These are phyloP conservation scores for Tylopilus cervinicoccineus DNA, from an alignment of 768 basidiomycete species.

Conservation along the genomic window DNA sequence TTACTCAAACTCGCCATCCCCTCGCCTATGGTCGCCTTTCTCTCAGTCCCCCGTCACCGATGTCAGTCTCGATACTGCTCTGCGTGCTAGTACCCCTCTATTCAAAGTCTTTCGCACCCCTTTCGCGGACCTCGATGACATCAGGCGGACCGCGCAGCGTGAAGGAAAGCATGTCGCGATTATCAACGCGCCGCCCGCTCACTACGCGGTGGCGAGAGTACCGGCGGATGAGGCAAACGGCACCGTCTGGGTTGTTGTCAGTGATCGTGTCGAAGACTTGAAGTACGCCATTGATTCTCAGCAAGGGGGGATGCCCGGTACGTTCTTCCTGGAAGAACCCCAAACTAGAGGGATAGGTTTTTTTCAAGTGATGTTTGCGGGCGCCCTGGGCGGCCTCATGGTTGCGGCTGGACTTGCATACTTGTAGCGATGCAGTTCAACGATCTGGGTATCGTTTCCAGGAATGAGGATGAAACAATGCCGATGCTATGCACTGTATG, in stretches of 20 bases:
- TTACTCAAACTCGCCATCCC: conserved; percentile 19
- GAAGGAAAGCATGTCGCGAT: conserved; percentile 32
- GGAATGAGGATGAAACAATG: background rate
- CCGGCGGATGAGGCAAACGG: conserved; percentile 14
- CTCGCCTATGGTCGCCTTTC: conserved; percentile 25
- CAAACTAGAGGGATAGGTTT: conserved; percentile 21
- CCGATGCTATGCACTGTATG: conserved; percentile 11
- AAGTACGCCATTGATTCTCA: conserved; percentile 31
- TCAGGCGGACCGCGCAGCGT: conserved; percentile 25
- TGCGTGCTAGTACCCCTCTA: conserved; percentile 30
- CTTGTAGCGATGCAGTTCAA: conserved; percentile 28
- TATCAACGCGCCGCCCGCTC: conserved; percentile 24
- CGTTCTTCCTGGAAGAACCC: conserved; percentile 20
- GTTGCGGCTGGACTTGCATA: conserved; percentile 29
- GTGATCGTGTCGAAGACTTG: conserved; percentile 31
- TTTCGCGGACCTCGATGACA: conserved; percentile 21
- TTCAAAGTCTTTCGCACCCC: conserved; percentile 34
- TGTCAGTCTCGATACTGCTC: conserved; percentile 21
- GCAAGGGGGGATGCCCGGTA: conserved; percentile 30
- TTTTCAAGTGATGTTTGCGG: conserved; percentile 33
- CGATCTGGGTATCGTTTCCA: background rate
- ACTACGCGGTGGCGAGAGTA: conserved; percentile 18
- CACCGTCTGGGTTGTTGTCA: conserved; percentile 32
- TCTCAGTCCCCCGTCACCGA: conserved; percentile 25
- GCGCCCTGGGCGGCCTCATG: conserved; percentile 29